Percentiles rank a stretch among this genome's conserved stretches.
These are phyloP conservation scores for Lactarius deliciosus DNA, from an alignment of 768 basidiomycete genomes.

Conservation along the genomic window DNA sequence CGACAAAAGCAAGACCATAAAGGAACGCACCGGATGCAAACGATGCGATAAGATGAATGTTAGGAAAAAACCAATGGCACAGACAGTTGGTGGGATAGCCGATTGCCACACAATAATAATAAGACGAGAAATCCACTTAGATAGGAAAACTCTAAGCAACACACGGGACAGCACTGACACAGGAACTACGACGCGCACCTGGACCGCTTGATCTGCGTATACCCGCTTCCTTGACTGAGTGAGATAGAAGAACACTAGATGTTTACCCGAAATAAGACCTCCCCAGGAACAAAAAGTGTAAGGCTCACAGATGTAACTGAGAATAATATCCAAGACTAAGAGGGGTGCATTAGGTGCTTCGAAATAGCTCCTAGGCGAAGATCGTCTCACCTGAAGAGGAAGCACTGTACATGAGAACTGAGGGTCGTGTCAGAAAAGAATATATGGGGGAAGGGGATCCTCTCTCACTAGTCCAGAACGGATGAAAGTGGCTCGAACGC, in stretches of 20 bases:
- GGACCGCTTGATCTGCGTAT: background rate
- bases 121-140: constrained; percentile 1
- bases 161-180: background rate
- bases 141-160: background rate
- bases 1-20: background rate
- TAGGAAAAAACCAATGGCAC: background rate
- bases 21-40: background rate
- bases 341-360: background rate
- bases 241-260: constrained; percentile 11
- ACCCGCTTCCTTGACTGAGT: constrained; percentile 5
- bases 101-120: constrained; percentile 12
- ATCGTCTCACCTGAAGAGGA: constrained; percentile 8
- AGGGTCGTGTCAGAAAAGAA: background rate
- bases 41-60: background rate
- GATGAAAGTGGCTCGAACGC: too few species aligned
- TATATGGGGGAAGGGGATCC: background rate
- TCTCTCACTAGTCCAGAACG: constrained; percentile 12
- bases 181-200: background rate
- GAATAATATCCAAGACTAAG: constrained; percentile 8
- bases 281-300: background rate
- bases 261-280: background rate
- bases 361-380: too few species aligned
- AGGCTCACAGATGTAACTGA: constrained; percentile 4
- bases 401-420: constrained; percentile 3
- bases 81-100: constrained; percentile 17